Percentiles rank a stretch among this genome's conserved stretches.
These are phyloP conservation scores for Dacryopinax spathularia DNA, from an alignment of 768 basidiomycete genomes.

Conservation along the genomic window DNA sequence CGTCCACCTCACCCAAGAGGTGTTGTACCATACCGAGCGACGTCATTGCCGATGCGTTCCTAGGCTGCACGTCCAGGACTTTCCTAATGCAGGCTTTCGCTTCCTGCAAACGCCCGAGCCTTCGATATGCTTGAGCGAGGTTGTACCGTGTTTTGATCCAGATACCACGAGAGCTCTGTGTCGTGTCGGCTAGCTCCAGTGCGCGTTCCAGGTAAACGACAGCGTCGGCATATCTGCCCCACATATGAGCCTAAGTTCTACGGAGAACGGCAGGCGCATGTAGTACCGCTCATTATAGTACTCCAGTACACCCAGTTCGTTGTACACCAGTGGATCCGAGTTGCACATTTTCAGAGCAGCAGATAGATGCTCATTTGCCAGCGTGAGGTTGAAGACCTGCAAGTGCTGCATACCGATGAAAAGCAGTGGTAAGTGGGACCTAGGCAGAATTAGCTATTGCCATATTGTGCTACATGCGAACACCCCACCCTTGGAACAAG, in stretches of 20 bases:
- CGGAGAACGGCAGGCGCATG: no score
- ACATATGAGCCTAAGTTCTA: slow-evolving; percentile 7
- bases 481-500: slow-evolving; percentile 76
- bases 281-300: slow-evolving; percentile 77
- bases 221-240: slow-evolving; percentile 56
- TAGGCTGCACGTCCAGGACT: slow-evolving; percentile 78
- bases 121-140: slow-evolving; percentile 77
- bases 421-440: slow-evolving; percentile 87
- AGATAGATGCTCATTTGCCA: slow-evolving; percentile 79
- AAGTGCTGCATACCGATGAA: slow-evolving; percentile 99
- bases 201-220: slow-evolving; percentile 57
- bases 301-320: slow-evolving; percentile 87
- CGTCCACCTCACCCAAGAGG: slow-evolving; percentile 52
- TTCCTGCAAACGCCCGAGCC: slow-evolving; percentile 44
- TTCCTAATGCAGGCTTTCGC: slow-evolving; percentile 61
- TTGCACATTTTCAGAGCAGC: slow-evolving; percentile 72
- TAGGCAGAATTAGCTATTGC: slow-evolving; percentile 21
- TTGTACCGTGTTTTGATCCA: slow-evolving; percentile 90
- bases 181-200: slow-evolving; percentile 65
- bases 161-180: slow-evolving; percentile 67
- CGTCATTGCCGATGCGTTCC: slow-evolving; percentile 63
- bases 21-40: slow-evolving; percentile 86
- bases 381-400: slow-evolving; percentile 59
- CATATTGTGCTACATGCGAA: neutral
- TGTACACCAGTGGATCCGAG: slow-evolving; percentile 75